Evolutionary conservation across 169 alveolate species (phyloP), one percentile per base, ranked within the genome.

Genomic region (Plasmodium vivax): DNA sequence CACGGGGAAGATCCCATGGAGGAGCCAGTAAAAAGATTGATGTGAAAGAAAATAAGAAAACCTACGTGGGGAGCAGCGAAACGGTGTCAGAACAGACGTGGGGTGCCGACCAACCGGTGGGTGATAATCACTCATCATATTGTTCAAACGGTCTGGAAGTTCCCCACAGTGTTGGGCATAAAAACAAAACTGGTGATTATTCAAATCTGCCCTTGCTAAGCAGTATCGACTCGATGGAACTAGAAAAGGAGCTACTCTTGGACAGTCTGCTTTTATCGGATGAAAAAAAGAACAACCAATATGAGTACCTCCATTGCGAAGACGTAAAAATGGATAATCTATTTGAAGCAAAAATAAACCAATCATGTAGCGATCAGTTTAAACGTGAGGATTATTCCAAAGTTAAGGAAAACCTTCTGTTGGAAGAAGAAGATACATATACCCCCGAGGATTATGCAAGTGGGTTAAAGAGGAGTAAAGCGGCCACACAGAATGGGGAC

Each of bases 381-480:
- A 80, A 90, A 90, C 32, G 62, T 12, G 72, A 34, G 54, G 91
- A 82, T 38, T 90, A 90, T 68, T 80, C 90, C 19, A 90, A 90
- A 23, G 54, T 68, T 23, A 90, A 90, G 47, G 75, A 23, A 6
- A 87, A 81, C 73, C 34, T 74, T 68, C 27, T 90, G 45, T 71
- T 90, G 54, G 92, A 90, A 5, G 94, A 90, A 56, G 94, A 90
- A 27, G 94, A 90, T 36, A 90, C 94, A 12, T 90, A 90, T 58
- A 30, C 83, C 32, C n/a, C 73, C 43, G 84, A 90, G 58, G 94
- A 90, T 81, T 90, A 81, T 90, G 72, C 74, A 43, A 90, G 92
- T 68, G 94, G 94, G 5, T 58, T 90, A 68, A 90, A 90, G 74
- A 87, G 23, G 38, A 19, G 47, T 2, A 54, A 47, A 51, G 54